These are phyloP conservation scores for Penicillium sp. DNA, from an alignment of 2,329 filamentous ascomycete species.

Conservation along the genomic window DNA sequence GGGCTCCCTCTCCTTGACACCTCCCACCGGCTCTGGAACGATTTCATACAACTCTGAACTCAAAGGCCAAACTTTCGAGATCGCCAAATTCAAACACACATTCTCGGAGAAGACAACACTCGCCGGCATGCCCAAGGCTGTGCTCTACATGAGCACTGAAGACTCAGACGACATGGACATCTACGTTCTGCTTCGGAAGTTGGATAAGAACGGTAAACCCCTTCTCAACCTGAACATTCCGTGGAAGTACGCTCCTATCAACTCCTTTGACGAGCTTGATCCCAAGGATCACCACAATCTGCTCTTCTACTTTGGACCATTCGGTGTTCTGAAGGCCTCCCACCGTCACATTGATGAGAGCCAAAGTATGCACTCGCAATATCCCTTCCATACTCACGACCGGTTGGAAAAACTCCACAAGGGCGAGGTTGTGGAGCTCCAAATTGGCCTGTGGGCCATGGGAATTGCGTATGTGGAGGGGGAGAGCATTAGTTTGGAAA, in stretches of 20 bases:
- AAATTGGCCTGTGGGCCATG: neutral
- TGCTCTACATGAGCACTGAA: slow-evolving; percentile 2
- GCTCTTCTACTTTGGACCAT: neutral
- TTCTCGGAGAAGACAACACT: neutral
- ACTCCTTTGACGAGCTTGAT: neutral
- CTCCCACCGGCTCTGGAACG: neutral
- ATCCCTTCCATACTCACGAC: neutral
- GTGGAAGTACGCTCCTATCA: neutral
- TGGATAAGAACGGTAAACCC: neutral
- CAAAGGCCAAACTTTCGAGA: neutral
- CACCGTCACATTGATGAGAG: neutral
- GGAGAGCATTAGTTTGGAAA: neutral
- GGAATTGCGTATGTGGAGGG: neutral
- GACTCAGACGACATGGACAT: slow-evolving; percentile 6
- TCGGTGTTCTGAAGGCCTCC: neutral
- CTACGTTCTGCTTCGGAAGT: slow-evolving; percentile 2
- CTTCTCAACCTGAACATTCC: slow-evolving; percentile 1
- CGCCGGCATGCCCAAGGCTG: slow-evolving; percentile 1
- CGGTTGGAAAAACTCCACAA: neutral
- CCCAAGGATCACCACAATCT: neutral
- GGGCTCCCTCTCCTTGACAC: neutral
- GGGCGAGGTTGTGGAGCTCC: neutral
- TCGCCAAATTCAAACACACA: neutral
- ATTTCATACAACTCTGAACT: neutral
- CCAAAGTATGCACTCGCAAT: neutral